Evolutionary conservation across 345 rosid species (phyloP), one percentile per base, ranked within the genome.

Genomic region (Alliaria petiolata): DNA sequence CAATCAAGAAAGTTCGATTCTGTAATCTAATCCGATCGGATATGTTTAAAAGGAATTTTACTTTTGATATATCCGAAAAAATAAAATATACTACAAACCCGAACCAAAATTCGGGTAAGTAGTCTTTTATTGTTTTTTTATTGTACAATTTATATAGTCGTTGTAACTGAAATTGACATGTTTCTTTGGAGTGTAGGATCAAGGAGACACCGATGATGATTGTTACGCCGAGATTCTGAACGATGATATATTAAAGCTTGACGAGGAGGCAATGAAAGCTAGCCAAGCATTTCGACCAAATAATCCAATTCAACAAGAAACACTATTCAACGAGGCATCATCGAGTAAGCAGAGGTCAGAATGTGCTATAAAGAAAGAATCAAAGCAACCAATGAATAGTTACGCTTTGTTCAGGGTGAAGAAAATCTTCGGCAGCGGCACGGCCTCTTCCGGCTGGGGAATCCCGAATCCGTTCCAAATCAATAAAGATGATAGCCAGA

Each of bases 171-270:
- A 6, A 2, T 40, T 39, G 52, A 53, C 17, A 4, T 54, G 16
- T 36, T 53, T 53, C 1, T 80, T 44, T 33, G 52, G 2, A 9
- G 25, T 38, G 11, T 3, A 71, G 76, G 76, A 71, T 20, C 76
- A 52, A 14, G 38, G 14, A 0, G 69, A 71, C 0, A 62, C 72
- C 6, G 78, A 57, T 1, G 89, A 84, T 15, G 91, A 89, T 55
- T 83, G 70, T 39, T 92, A 66, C 40, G 91, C 92, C 5, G 96
- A 90, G 49, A 88, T 89, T 71, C 59, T 90, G 33, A 86, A 89
- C 4, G 93, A 89, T 47, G 98, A 90, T 51, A 90, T 90, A 65
- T 79, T 88, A 78, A 76, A 81, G 17, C 87, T 92, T 3, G 95
- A 90, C 6, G 89, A 85, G 34, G 70, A 56, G 16, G 65, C 70